Conservation (phyloP, 1,284 basidiomycete genomes). For the Melampsora allii-populina region DNA sequence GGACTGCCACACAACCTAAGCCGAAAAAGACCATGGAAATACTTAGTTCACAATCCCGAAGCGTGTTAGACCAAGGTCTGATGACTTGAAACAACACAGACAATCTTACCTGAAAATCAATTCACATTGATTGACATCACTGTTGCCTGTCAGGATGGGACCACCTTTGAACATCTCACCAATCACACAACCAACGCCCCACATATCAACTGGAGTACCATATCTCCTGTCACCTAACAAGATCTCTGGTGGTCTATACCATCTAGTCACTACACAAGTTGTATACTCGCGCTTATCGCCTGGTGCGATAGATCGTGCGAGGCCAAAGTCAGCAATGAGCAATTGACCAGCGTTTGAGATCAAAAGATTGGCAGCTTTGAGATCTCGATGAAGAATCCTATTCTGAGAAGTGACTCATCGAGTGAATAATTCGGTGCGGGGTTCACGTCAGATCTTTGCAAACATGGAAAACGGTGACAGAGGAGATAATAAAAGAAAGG, state of each 20-base stretch:
- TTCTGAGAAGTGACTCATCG: constrained; percentile 61
- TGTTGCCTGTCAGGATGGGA: constrained; percentile 82
- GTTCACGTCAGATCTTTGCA: neutral
- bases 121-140: constrained; percentile 84
- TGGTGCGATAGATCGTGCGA: constrained; percentile 64
- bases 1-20: constrained; percentile 72
- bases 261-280: constrained; percentile 96
- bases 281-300: constrained; percentile 64
- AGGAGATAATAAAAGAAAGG: neutral
- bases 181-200: constrained; percentile 96
- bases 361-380: constrained; percentile 96
- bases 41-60: neutral
- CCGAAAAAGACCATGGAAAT: neutral
- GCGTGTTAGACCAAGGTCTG: neutral
- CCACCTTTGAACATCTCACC: constrained; percentile 89
- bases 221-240: constrained; percentile 82
- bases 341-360: constrained; percentile 80
- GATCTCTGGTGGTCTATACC: constrained; percentile 96
- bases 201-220: constrained; percentile 91
- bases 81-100: neutral
- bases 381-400: constrained; percentile 92
- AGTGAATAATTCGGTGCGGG: constrained; percentile 26
- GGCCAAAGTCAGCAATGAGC: constrained; percentile 93
- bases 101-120: constrained; percentile 66
- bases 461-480: constrained; percentile 4